Evolutionary conservation across 306 rosid species (phyloP), one percentile per base, ranked within the genome.

Genomic region (Dalbergia oliveri): DNA sequence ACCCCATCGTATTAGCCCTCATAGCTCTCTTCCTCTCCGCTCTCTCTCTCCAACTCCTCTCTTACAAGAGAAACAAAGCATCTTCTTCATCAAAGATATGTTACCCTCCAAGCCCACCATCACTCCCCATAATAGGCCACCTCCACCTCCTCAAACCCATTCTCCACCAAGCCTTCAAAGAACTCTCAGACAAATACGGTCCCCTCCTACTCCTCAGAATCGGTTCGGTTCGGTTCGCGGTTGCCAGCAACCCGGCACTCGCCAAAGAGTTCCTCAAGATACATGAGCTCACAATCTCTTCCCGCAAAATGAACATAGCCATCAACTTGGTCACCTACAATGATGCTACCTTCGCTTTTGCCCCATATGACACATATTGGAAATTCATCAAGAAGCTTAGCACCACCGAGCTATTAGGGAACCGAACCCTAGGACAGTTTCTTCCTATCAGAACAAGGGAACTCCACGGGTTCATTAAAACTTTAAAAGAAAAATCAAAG

Each of bases 261-360:
- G 89, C 90, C 1, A 88, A 79, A 66, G 80, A 86, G 33, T 43
- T 88, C 68, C 90, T 90, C 65, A 83, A 85, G 8, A 56, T 69
- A 14, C 59, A 88, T 6, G 90, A 88, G 14, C 84, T 82, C 10
- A 5, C 69, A 1, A 83, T 78, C 61, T 60, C 76, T 8, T 74
- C 82, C 1, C 89, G 79, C 1, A 15, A 18, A 6, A 69, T 44
- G 72, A 61, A 76, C 60, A 69, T 15, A 0, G 89, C 83, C n/a
- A 74, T 85, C 13, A 9, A 66, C 56, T 54, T 18, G 35, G 80
- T 90, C 3, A 79, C 87, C 7, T 81, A 90, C 59, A 50, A 84
- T 9, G 58, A 85, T 9, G 86, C 87, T 2, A 78, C 90, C 4
- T 78, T 88, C 6, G 88, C 90, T 16, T 90, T 88, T 11, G 75